Conservation (phyloP, 345 rosid genomes). For the Clarkia xantiana region DNA sequence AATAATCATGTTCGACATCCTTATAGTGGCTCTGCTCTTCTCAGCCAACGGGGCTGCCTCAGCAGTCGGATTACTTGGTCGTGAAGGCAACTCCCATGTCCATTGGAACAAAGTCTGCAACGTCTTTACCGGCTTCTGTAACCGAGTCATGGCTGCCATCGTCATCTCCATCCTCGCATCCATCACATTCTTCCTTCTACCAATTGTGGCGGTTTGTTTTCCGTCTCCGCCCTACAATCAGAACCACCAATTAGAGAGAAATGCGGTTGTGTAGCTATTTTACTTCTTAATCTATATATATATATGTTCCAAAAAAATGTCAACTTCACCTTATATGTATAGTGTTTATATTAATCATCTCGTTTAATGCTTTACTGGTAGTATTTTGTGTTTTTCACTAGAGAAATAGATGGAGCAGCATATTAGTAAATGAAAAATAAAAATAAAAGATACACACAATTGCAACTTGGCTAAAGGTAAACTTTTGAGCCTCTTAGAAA, state of each 20-base stretch:
- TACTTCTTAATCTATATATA: too few species aligned
- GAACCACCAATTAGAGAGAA: neutral
- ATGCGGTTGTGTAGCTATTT: neutral
- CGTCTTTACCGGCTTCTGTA: slow-evolving; percentile 43
- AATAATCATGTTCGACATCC: slow-evolving; percentile 23
- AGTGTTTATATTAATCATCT: too few species aligned
- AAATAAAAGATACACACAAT: too few species aligned
- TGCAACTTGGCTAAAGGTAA: too few species aligned
- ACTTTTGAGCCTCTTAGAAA: too few species aligned
- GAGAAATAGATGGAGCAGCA: too few species aligned
- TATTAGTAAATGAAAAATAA: too few species aligned
- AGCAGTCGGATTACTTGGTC: slow-evolving; percentile 43
- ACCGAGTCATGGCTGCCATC: slow-evolving; percentile 23
- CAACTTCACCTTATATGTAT: too few species aligned
- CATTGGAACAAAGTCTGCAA: slow-evolving; percentile 48
- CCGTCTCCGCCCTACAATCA: too few species aligned
- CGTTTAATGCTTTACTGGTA: too few species aligned
- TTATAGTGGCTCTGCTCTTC: slow-evolving; percentile 42
- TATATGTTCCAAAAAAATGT: too few species aligned
- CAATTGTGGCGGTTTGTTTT: neutral
- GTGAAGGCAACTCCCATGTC: slow-evolving; percentile 47
- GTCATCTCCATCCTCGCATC: slow-evolving; percentile 26
- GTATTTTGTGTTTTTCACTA: too few species aligned
- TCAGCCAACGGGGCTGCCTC: slow-evolving; percentile 43
- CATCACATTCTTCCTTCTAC: slow-evolving; percentile 18